Conservation (phyloP, 75 land plant species). For the Cunninghamia lanceolata region DNA sequence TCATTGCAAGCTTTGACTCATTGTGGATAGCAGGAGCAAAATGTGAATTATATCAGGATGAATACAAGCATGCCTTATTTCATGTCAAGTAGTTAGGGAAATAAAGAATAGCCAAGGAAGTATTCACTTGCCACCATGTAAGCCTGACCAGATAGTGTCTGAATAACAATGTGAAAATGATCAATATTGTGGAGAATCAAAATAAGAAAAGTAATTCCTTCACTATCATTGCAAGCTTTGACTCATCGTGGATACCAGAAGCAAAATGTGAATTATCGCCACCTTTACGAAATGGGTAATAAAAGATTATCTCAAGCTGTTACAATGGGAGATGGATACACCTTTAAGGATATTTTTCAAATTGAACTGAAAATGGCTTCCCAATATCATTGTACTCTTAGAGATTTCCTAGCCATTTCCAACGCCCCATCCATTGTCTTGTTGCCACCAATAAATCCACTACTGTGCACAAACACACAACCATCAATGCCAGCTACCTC, state of each 20-base stretch:
- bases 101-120: background rate
- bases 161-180: background rate
- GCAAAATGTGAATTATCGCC: background rate
- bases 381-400: background rate
- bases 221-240: background rate
- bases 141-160: background rate
- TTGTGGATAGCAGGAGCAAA: no score
- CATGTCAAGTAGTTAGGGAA: background rate
- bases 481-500: conserved; percentile 17
- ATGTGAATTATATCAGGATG: background rate
- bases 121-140: background rate
- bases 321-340: background rate
- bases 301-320: background rate
- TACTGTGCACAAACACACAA: conserved; percentile 27
- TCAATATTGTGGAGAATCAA: background rate
- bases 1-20: no score
- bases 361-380: background rate
- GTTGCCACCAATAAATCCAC: conserved; percentile 33
- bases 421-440: conserved; percentile 27
- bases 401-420: conserved; percentile 24
- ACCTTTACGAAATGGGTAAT: background rate
- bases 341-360: background rate
- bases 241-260: background rate
- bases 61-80: background rate
- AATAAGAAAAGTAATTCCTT: background rate